Percentiles rank a stretch among this genome's conserved stretches.
phyloP scores from a whole-genome alignment of 140 eudicot genomes.

The Senecio squalidus region DNA sequence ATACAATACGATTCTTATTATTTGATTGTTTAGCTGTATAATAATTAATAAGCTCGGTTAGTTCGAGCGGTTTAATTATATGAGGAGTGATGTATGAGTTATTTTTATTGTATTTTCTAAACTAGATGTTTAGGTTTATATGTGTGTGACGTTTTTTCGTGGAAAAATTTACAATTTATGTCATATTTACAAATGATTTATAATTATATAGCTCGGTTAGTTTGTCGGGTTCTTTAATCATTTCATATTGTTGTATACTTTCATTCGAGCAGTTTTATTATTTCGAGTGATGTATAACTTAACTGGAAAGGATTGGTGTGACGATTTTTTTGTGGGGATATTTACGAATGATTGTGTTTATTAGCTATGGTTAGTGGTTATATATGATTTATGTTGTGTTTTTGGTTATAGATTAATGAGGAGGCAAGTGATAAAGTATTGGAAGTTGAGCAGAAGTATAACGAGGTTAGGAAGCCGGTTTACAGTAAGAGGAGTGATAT shows the following conservation, averaged over 20 bases:
- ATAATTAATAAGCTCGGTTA: too few relatives aligned
- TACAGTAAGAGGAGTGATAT: slow-evolving; percentile 68
- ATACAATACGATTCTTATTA: too few relatives aligned
- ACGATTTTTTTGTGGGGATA: background rate
- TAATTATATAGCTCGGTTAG: background rate
- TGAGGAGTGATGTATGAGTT: too few relatives aligned
- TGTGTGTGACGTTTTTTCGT: too few relatives aligned
- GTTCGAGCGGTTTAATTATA: too few relatives aligned
- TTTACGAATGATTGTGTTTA: background rate
- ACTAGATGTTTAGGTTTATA: too few relatives aligned
- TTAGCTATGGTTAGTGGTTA: too few relatives aligned
- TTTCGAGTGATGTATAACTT: background rate
- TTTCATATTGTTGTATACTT: background rate
- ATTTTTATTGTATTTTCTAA: too few relatives aligned
- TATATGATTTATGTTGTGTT: background rate
- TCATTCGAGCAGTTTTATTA: background rate
- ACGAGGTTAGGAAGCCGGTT: slow-evolving; percentile 71
- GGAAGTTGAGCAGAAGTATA: slow-evolving; percentile 82
- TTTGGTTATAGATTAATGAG: slow-evolving; percentile 65
- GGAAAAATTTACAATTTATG: too few relatives aligned
- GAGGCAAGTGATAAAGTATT: slow-evolving; percentile 87
- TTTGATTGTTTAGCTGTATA: too few relatives aligned
- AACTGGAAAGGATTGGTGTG: background rate
- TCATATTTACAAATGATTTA: too few relatives aligned
- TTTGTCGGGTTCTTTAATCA: background rate